Conservation (phyloP, 495 filamentous ascomycete species). For the Penicillium manginii region DNA sequence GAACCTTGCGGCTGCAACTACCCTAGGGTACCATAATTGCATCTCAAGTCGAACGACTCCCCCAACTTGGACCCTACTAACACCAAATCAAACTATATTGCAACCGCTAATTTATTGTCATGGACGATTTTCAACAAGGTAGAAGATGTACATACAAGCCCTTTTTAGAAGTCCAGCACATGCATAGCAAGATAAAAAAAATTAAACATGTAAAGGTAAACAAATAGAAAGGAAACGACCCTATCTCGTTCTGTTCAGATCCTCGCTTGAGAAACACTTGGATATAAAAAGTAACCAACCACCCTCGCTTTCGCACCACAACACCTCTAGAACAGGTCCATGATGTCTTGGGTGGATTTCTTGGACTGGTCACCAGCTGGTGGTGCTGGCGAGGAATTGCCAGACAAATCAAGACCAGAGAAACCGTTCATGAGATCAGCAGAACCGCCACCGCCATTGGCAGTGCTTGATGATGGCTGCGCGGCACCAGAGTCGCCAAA, state of each 20-base stretch:
- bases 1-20: too few species aligned
- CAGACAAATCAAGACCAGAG: constrained; percentile 74
- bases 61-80: not conserved
- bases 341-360: constrained; percentile 83
- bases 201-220: constrained; percentile 32
- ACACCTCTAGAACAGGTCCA: constrained; percentile 76
- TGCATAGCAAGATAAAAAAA: constrained; percentile 9
- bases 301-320: constrained; percentile 14
- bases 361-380: constrained; percentile 41
- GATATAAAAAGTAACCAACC: constrained; percentile 26
- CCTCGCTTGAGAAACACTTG: constrained; percentile 34
- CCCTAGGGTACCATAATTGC: too few species aligned
- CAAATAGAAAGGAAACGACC: constrained; percentile 19
- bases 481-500: constrained; percentile 56
- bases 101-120: not conserved
- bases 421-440: constrained; percentile 84
- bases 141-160: constrained; percentile 27
- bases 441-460: constrained; percentile 35
- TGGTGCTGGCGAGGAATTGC: constrained; percentile 29
- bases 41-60: too few species aligned
- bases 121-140: constrained; percentile 8
- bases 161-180: constrained; percentile 20
- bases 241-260: constrained; percentile 37
- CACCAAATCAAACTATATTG: constrained; percentile 18
- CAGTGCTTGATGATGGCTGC: constrained; percentile 34